These are phyloP conservation scores for Gardenia jasminoides DNA, from an alignment of 257 asterid species.

Conservation along the genomic window DNA sequence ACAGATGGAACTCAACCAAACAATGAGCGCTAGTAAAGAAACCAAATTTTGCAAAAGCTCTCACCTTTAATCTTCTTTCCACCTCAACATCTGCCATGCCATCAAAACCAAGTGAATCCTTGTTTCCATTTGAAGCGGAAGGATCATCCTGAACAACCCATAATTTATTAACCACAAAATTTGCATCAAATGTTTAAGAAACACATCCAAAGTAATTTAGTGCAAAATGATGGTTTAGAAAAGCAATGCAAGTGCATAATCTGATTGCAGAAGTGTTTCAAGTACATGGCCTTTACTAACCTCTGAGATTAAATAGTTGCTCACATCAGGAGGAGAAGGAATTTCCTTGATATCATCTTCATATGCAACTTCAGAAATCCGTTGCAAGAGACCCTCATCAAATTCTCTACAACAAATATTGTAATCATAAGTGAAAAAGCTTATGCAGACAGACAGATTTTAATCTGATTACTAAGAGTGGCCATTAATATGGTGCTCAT, in stretches of 20 bases:
- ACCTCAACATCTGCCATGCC: conserved; percentile 88
- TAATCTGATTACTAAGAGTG: conserved; percentile 5
- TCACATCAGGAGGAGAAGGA: conserved; percentile 80
- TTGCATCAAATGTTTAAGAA: background rate
- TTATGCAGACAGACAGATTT: conserved; percentile 9
- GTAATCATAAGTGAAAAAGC: conserved; percentile 18
- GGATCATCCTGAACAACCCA: conserved; percentile 67
- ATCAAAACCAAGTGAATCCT: conserved; percentile 70
- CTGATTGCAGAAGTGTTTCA: background rate
- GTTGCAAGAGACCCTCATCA: conserved; percentile 79
- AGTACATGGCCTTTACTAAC: conserved; percentile 31
- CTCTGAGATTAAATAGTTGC: conserved; percentile 82
- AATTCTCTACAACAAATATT: conserved; percentile 71
- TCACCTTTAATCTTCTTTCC: conserved; percentile 92
- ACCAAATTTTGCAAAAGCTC: conserved; percentile 18
- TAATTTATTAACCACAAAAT: conserved; percentile 18
- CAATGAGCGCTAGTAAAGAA: conserved; percentile 15
- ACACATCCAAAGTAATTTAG: background rate
- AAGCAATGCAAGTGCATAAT: background rate
- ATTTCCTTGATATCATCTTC: conserved; percentile 65
- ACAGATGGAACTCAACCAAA: background rate
- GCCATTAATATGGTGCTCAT: background rate
- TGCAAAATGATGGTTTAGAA: background rate
- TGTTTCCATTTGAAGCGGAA: conserved; percentile 62
- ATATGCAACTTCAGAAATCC: conserved; percentile 70